Percentiles rank a stretch among this genome's conserved stretches.
These are phyloP conservation scores for Arthrinium puccinioides DNA, from an alignment of 2,329 filamentous ascomycete genomes.

Conservation along the genomic window DNA sequence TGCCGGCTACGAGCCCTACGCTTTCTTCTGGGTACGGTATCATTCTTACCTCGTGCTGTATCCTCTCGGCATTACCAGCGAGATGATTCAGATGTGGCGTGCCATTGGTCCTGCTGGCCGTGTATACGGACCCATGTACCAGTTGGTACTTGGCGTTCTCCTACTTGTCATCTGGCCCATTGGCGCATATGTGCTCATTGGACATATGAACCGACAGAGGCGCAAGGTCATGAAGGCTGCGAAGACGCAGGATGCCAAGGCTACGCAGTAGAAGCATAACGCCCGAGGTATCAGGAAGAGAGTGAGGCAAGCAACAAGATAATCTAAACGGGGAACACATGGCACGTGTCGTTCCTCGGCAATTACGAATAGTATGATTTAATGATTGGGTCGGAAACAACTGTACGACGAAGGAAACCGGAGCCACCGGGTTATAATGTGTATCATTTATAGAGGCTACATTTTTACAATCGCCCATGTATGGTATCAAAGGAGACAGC, in stretches of 20 bases:
- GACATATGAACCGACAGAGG: constrained; percentile 90
- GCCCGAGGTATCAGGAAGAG: background rate
- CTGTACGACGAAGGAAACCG: too few relatives aligned
- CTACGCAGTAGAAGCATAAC: constrained; percentile 3
- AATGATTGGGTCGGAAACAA: too few relatives aligned
- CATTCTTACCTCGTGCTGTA: constrained; percentile 93
- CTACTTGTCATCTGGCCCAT: constrained; percentile 71
- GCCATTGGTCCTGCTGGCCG: constrained; percentile 53
- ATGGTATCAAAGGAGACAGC: too few relatives aligned
- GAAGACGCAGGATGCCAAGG: constrained; percentile 31
- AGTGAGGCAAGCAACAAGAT: too few relatives aligned
- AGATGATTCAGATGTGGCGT: constrained; percentile 72
- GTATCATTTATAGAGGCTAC: too few relatives aligned
- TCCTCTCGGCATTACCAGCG: constrained; percentile 82
- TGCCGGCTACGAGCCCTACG: constrained; percentile 50
- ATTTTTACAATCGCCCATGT: too few relatives aligned
- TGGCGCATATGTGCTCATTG: constrained; percentile 79
- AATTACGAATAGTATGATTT: too few relatives aligned
- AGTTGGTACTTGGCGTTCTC: constrained; percentile 66
- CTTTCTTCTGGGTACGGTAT: constrained; percentile 76
- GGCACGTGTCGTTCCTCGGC: too few relatives aligned
- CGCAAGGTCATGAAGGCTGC: constrained; percentile 67
- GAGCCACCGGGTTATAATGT: too few relatives aligned
- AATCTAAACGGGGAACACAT: too few relatives aligned
- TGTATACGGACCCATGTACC: constrained; percentile 43